phyloP scores from a whole-genome alignment of 805 yeast genomes.

The Metschnikowia picachoensis region DNA sequence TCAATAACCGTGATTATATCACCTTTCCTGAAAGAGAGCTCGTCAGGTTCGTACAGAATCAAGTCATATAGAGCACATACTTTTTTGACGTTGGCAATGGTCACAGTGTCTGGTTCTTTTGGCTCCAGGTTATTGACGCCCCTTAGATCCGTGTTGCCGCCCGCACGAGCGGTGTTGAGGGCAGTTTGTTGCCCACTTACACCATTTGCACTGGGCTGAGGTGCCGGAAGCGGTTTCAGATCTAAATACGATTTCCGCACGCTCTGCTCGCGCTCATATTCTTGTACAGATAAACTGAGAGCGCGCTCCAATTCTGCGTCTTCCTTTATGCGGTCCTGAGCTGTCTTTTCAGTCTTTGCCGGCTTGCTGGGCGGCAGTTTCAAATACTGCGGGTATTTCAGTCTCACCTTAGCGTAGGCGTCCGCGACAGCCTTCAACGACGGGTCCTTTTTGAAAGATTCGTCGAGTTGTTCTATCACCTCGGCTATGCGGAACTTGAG shows the following conservation, averaged over 20 bases:
- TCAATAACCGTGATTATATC: slow-evolving; percentile 87
- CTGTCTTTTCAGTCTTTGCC: slow-evolving; percentile 46
- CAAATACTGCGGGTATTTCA: slow-evolving; percentile 33
- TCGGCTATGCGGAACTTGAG: slow-evolving; percentile 66
- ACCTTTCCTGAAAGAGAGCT: slow-evolving; percentile 80
- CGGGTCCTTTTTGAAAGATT: slow-evolving; percentile 69
- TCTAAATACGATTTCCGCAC: slow-evolving; percentile 25
- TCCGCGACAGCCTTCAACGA: slow-evolving; percentile 67
- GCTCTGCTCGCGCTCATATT: slow-evolving; percentile 43
- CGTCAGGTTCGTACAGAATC: slow-evolving; percentile 75
- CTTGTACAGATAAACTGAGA: slow-evolving; percentile 66
- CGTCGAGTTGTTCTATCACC: slow-evolving; percentile 61
- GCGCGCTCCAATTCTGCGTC: slow-evolving; percentile 80
- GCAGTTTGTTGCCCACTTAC: neutral
- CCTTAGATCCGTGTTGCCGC: neutral
- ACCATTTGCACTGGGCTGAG: slow-evolving; percentile 8
- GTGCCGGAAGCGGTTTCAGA: slow-evolving; percentile 36
- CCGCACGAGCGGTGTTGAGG: slow-evolving; percentile 2
- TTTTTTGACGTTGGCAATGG: slow-evolving; percentile 48
- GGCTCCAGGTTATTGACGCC: neutral
- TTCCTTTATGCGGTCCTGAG: slow-evolving; percentile 51
- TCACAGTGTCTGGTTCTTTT: slow-evolving; percentile 19
- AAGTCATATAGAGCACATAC: slow-evolving; percentile 87
- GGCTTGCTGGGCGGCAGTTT: slow-evolving; percentile 50
- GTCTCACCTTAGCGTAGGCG: slow-evolving; percentile 48